Conservation (phyloP, 2,329 filamentous ascomycete species). For the Didymella sp. region DNA sequence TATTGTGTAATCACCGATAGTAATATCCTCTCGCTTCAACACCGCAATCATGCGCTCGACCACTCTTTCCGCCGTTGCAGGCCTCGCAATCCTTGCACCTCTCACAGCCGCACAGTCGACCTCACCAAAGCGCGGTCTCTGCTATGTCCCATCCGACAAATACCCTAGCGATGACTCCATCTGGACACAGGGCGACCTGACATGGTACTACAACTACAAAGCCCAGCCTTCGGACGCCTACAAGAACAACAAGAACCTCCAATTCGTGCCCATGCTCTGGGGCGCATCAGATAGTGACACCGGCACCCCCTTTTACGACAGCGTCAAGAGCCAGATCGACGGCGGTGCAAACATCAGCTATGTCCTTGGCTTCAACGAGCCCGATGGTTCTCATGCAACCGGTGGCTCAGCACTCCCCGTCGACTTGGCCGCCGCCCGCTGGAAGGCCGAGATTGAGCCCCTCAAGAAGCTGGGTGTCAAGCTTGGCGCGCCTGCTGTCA, state of each 20-base stretch:
- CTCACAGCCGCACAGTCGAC: slow-evolving; percentile 36
- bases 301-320: slow-evolving; percentile 65
- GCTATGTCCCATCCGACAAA: slow-evolving; percentile 66
- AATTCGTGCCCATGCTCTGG: slow-evolving; percentile 86
- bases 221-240: slow-evolving; percentile 63
- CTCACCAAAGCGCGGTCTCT: slow-evolving; percentile 73
- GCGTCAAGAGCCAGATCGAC: slow-evolving; percentile 63
- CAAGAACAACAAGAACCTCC: slow-evolving; percentile 55
- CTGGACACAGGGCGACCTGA: slow-evolving; percentile 69
- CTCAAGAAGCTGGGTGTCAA: slow-evolving; percentile 68
- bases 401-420: slow-evolving; percentile 71
- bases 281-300: slow-evolving; percentile 57
- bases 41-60: slow-evolving; percentile 8
- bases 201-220: slow-evolving; percentile 87
- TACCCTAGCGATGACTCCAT: slow-evolving; percentile 68
- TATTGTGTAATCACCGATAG: not conserved
- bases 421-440: slow-evolving; percentile 67
- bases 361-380: slow-evolving; percentile 81
- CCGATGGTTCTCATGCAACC: slow-evolving; percentile 63
- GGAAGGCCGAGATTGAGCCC: slow-evolving; percentile 75
- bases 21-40: not conserved
- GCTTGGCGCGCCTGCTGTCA: slow-evolving; percentile 74
- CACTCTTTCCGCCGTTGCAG: slow-evolving; percentile 13
- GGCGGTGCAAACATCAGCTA: slow-evolving; percentile 66
- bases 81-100: slow-evolving; percentile 7